Evolutionary conservation across 768 basidiomycete species (phyloP), one percentile per base, ranked within the genome.

Genomic region (Leucogyrophana mollusca): DNA sequence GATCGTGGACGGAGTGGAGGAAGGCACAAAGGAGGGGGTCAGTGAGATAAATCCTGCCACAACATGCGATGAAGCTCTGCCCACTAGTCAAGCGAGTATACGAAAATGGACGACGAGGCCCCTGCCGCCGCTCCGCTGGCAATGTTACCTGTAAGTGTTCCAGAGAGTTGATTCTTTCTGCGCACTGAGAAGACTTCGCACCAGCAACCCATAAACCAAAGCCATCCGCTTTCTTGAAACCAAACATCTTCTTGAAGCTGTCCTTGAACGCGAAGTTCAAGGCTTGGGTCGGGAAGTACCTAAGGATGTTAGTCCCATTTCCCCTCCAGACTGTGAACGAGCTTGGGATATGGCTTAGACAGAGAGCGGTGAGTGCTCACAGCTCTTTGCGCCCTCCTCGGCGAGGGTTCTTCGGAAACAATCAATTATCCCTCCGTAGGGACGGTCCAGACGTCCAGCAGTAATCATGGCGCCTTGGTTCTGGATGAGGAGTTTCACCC

Each of bases 251-350:
- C 56, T 74, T 74, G 55, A 65, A 73, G 16, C 53, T 58, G 51
- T 74, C 73, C 59, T 73, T 72, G 69, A 73, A 73, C n/a, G 73
- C 73, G 46, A 74, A 74, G 58, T 74, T 74, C 40, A 74, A 56
- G 0, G 72, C 72, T 50, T 74, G 72, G 0, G 73, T 74, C 11
- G 71, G 73, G 57, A 74, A 74, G 62, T 74, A 74, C 40, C 72
- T 66, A 43, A 73, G 51, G 24, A 73, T 59, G 42, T 73, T 73
- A 45, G 73, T 66, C 34, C 68, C 66, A 44, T 73, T 73, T 21
- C 73, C 72, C 30, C 72, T 70, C 73, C 72, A 74, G 53, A 72
- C 71, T 65, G n/a, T 23, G 8, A 27, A 34, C 21, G n/a, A 32
- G 22, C 34, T 34, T 49, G 38, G n/a, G 45, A 2, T 17, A 27